Evolutionary conservation across 2,329 filamentous ascomycete genomes (phyloP).

Genomic region (Penicillium brasilianum): DNA sequence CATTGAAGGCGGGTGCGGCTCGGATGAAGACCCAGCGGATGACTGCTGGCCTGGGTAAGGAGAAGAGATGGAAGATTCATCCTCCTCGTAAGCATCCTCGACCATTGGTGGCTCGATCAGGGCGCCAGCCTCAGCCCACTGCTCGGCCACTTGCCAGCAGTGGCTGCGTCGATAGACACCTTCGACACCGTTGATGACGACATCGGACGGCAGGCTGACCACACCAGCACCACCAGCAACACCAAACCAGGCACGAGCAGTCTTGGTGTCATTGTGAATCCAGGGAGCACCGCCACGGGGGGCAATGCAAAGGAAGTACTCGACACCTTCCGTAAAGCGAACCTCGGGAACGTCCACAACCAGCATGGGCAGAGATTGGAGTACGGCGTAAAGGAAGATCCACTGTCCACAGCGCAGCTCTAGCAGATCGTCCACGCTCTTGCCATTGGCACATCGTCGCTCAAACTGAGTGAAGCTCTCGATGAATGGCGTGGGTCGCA

Average conservation of each 20-base stretch:
- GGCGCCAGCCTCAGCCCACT: conserved; percentile 59
- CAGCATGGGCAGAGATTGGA: conserved; percentile 56
- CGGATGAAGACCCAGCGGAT: conserved; percentile 44
- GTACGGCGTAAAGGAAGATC: conserved; percentile 57
- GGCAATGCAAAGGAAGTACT: conserved; percentile 57
- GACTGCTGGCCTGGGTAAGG: conserved; percentile 46
- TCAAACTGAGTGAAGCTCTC: conserved; percentile 56
- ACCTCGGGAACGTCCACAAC: conserved; percentile 56
- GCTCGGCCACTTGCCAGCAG: conserved; percentile 68
- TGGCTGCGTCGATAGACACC: conserved; percentile 71
- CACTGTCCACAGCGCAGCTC: conserved; percentile 57
- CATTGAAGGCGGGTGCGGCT: conserved; percentile 40
- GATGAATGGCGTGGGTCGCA: conserved; percentile 53
- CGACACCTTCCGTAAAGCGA: conserved; percentile 51
- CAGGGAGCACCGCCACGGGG: conserved; percentile 56
- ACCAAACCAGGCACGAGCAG: conserved; percentile 54
- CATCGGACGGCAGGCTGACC: conserved; percentile 66
- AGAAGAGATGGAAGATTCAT: conserved; percentile 46
- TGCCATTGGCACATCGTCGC: conserved; percentile 50
- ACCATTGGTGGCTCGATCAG: conserved; percentile 40
- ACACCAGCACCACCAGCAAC: conserved; percentile 67
- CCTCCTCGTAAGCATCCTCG: conserved; percentile 44
- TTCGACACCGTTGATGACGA: conserved; percentile 70
- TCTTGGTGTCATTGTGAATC: conserved; percentile 52
- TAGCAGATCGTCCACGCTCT: conserved; percentile 50